phyloP scores from a whole-genome alignment of 2,329 filamentous ascomycete species.

The Verticillium tricorpus region DNA sequence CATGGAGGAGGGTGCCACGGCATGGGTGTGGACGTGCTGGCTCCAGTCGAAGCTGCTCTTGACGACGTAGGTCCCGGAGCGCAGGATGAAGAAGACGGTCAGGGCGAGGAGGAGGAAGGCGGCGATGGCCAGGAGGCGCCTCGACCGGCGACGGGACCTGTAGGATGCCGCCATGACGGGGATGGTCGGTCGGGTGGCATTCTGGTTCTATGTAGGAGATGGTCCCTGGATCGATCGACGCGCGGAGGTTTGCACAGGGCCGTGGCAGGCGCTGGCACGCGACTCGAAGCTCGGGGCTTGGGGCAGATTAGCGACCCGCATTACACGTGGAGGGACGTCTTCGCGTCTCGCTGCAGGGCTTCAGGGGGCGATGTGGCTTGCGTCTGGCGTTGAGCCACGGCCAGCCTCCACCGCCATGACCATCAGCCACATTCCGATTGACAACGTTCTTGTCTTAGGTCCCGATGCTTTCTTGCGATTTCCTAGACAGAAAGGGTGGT shows the following conservation, averaged over 20 bases:
- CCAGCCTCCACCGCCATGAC: no score
- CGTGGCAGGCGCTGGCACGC: background rate
- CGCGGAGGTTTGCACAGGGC: background rate
- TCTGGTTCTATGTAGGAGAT: background rate
- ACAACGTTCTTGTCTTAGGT: no score
- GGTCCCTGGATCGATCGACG: background rate
- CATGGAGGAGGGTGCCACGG: conserved; percentile 6
- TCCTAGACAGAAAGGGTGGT: no score
- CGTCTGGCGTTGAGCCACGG: no score
- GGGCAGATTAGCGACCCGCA: no score
- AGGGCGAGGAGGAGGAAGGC: conserved; percentile 5
- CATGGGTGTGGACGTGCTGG: conserved; percentile 5
- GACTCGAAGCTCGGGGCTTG: background rate
- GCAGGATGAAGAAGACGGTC: conserved; percentile 2
- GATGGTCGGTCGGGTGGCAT: background rate
- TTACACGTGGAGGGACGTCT: no score
- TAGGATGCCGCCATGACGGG: conserved; percentile 6
- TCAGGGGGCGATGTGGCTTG: no score
- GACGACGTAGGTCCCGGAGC: background rate
- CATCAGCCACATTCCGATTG: no score
- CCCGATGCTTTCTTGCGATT: no score
- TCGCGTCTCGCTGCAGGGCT: no score
- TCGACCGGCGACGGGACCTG: conserved; percentile 12
- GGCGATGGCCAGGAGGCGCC: conserved; percentile 9
- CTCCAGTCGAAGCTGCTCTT: conserved; percentile 13